Base-by-base conservation (phyloP, 2,329 filamentous ascomycete species). In the Cordyceps fumosorosea region DNA sequence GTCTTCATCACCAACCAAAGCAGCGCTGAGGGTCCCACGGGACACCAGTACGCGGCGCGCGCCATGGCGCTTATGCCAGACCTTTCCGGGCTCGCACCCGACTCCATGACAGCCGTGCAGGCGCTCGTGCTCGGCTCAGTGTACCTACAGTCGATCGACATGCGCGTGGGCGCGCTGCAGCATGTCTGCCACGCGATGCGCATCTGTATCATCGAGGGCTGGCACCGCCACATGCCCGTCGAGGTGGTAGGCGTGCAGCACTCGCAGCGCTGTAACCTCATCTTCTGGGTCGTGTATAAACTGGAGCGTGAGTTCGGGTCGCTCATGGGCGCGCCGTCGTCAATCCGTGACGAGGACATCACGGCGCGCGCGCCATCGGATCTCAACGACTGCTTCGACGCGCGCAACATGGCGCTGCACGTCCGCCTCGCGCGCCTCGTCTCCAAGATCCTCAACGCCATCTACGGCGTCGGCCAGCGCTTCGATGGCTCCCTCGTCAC, bases 31-130 rank as follows among this genome's bases (percentile, higher is more conserved):
- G 69, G 69, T 0, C 75, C 75, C 0, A 67, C 72, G 0, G 75
- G 75, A 0, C 69, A 73, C n/a, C 72, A 75, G 47, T 77, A 76
- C 58, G 76, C 76, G 10, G 65, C 71, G 0, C 66, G 75, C 3
- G 75, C 75, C 0, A 76, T 77, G 74, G 69, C 74, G 0, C 16
- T 77, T 4, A 68, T 77, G 51, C 75, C 75, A 0, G 74, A 77
- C 56, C 26, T 77, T 5, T 72, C 70, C 1, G 69, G 69, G 0
- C 69, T 73, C 20, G 67, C 69, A 34, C 63, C 68, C 7, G 71
- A 74, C 32, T 66, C 69, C 14, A 66, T 74, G 48, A 65, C 66
- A 0, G 67, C 70, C 5, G 73, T 74, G 5, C 70, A 74, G 48
- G 71, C 71, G 1, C 62, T 74, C 1, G 69, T 71, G 2, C 53